Evolutionary conservation across 2,329 filamentous ascomycete genomes (phyloP).

Genomic region (Colletotrichum spaethianum): DNA sequence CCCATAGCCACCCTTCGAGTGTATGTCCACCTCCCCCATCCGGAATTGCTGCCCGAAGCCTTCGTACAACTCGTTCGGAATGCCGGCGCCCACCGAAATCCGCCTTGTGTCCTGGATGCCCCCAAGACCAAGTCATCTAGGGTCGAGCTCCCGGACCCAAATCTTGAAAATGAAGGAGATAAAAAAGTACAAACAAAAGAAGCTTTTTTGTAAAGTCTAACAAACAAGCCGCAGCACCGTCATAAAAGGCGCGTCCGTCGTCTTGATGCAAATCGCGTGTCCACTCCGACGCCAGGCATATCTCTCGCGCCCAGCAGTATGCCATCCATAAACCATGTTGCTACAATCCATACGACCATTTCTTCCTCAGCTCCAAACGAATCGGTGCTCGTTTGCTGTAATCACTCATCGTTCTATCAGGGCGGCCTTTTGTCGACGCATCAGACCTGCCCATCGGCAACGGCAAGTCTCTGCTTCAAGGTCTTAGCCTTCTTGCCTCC

Average conservation of each 20-base stretch:
- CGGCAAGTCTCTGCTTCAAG: constrained; percentile 76
- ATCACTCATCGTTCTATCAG: constrained; percentile 12
- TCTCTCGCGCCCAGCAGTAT: constrained; percentile 24
- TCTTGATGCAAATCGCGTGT: constrained; percentile 37
- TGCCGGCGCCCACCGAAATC: not conserved
- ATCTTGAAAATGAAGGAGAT: not conserved
- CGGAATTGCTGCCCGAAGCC: not conserved
- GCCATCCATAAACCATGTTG: constrained; percentile 30
- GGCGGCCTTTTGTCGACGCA: not conserved
- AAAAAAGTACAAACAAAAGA: constrained; percentile 25
- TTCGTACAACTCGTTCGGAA: constrained; percentile 25
- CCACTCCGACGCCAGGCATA: constrained; percentile 28
- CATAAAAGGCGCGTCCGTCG: constrained; percentile 10
- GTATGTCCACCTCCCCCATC: not conserved
- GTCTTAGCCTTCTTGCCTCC: constrained; percentile 76
- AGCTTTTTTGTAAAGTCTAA: constrained; percentile 36
- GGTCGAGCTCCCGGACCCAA: not conserved
- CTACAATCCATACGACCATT: constrained; percentile 33
- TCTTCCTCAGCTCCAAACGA: not conserved
- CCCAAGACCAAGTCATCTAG: constrained; percentile 12
- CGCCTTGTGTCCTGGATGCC: not conserved
- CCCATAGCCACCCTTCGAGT: not conserved
- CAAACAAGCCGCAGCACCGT: constrained; percentile 6
- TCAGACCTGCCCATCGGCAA: constrained; percentile 72
- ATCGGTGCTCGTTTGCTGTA: not conserved